phyloP scores from a whole-genome alignment of 306 rosid genomes.

The Hippophae gyantsensis region DNA sequence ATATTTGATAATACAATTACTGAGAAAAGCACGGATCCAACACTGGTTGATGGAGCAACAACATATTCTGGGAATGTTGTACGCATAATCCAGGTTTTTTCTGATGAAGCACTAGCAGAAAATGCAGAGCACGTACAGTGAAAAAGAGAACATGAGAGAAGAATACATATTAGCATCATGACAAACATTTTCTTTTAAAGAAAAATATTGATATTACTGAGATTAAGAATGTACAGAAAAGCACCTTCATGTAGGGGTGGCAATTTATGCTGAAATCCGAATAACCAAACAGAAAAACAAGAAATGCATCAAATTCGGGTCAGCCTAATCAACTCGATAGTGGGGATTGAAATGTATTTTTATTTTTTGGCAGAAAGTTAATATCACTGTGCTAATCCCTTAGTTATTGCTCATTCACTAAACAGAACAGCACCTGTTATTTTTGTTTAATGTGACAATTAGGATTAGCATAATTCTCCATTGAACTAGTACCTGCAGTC shows the following conservation, averaged over 20 bases:
- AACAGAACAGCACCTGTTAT: too few relatives aligned
- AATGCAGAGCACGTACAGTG: constrained; percentile 70
- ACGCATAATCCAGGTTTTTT: constrained; percentile 98
- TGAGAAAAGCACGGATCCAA: constrained; percentile 89
- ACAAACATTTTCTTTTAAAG: neutral
- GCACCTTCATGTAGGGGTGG: too few relatives aligned
- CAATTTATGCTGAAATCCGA: too few relatives aligned
- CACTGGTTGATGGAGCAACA: constrained; percentile 91
- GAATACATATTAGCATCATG: neutral
- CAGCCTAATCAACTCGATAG: too few relatives aligned
- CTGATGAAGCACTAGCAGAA: constrained; percentile 57
- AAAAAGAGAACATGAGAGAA: neutral
- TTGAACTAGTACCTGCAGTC: too few relatives aligned
- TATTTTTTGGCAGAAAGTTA: neutral
- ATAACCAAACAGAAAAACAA: too few relatives aligned
- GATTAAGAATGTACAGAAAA: too few relatives aligned
- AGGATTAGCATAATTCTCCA: too few relatives aligned
- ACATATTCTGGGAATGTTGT: constrained; percentile 95
- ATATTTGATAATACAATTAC: constrained; percentile 39
- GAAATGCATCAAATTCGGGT: too few relatives aligned
- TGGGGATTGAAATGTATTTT: too few relatives aligned
- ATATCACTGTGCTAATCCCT: neutral
- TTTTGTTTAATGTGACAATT: too few relatives aligned
- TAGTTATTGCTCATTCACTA: too few relatives aligned
- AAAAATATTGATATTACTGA: neutral